phyloP scores from a whole-genome alignment of 2,329 filamentous ascomycete genomes.

The Botrytis medusae region DNA sequence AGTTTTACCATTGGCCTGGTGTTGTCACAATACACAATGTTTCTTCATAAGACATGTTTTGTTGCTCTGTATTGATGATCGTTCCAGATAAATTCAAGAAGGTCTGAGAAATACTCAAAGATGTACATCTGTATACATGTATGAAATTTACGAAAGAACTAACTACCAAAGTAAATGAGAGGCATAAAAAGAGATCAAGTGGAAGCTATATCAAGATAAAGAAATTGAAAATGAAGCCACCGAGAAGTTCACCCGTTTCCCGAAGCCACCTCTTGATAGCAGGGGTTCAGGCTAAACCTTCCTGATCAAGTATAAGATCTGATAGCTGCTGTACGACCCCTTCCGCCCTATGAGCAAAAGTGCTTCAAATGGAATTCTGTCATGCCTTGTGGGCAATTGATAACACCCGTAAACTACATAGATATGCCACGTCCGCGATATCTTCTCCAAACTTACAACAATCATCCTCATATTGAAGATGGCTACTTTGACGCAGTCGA shows the following conservation, averaged over 20 bases:
- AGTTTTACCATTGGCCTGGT: neutral
- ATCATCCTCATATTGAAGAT: conserved; percentile 19
- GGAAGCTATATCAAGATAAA: neutral
- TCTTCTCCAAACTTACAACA: neutral
- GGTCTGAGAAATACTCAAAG: neutral
- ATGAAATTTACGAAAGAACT: neutral
- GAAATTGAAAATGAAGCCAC: neutral
- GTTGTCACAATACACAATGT: neutral
- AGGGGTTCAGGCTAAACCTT: conserved; percentile 16
- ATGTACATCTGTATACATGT: neutral
- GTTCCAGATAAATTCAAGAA: neutral
- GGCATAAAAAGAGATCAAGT: neutral
- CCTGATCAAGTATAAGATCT: conserved; percentile 17
- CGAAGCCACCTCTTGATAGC: conserved; percentile 12
- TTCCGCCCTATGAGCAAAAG: conserved; percentile 2
- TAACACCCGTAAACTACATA: conserved; percentile 13
- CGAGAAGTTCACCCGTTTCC: conserved; percentile 5
- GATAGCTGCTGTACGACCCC: conserved; percentile 18
- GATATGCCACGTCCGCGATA: neutral
- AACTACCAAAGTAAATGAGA: neutral
- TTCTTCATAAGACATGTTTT: neutral
- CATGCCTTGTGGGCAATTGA: neutral
- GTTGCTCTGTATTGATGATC: neutral
- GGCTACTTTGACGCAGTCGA: conserved; percentile 9
- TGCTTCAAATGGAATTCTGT: conserved; percentile 3